A percentile compares a stretch with the other conserved stretches of the same genome.
phyloP scores from a whole-genome alignment of 2,329 filamentous ascomycete species.

The Colletotrichum cuscutae region DNA sequence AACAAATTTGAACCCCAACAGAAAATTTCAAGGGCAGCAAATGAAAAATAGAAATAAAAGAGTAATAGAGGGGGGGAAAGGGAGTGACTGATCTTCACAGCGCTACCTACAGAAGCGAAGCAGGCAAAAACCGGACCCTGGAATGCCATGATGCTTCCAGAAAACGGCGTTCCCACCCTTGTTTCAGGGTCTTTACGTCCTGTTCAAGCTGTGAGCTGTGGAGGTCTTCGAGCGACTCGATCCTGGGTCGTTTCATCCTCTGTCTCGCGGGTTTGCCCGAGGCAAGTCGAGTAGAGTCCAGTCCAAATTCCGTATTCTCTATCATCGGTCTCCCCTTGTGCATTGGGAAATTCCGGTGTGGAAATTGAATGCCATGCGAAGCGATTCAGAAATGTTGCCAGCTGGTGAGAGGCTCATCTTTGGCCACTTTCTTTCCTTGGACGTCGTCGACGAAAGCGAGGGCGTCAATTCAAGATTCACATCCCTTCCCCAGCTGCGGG shows the following conservation, averaged over 20 bases:
- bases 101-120: conserved; percentile 16
- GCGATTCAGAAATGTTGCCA: neutral
- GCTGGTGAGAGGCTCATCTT: neutral
- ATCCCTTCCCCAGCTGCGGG: conserved; percentile 8
- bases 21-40: conserved; percentile 28
- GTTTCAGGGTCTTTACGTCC: conserved; percentile 25
- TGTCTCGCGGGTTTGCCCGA: conserved; percentile 31
- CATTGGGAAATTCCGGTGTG: neutral
- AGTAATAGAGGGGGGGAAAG: neutral
- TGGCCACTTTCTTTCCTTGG: neutral
- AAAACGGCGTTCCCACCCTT: conserved; percentile 28
- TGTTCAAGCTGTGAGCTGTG: neutral
- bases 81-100: neutral
- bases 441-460: neutral
- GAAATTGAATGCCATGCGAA: neutral
- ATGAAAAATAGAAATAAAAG: neutral
- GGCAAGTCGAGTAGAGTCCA: neutral
- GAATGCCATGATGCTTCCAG: conserved; percentile 32
- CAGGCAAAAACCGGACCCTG: conserved; percentile 16
- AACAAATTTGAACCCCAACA: conserved; percentile 33
- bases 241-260: conserved; percentile 20
- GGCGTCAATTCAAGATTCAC: conserved; percentile 33
- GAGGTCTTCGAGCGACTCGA: neutral
- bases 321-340: neutral
- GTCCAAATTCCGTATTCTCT: neutral